Conservation (phyloP, 768 basidiomycete species). For the Termitomyces sp. region DNA sequence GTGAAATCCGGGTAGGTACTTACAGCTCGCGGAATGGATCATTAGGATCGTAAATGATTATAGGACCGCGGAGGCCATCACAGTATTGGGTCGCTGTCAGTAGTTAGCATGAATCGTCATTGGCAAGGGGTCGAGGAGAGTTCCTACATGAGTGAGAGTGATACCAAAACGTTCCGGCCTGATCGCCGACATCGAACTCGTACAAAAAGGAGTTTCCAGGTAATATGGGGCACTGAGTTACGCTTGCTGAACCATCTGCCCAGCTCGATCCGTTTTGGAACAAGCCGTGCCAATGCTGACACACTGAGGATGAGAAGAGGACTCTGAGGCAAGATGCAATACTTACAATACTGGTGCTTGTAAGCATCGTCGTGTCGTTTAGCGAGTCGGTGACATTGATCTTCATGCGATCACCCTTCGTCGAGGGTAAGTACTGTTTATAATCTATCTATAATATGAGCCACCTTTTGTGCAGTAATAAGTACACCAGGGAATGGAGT, state of each 20-base stretch:
- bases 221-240: background rate
- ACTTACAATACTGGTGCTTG: background rate
- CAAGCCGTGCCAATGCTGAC: background rate
- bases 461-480: background rate
- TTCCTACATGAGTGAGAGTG: background rate
- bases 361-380: background rate
- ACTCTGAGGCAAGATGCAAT: background rate
- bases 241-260: background rate
- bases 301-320: background rate
- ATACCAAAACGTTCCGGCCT: constrained; percentile 1
- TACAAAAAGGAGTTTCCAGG: background rate
- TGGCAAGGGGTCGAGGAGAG: too few species aligned
- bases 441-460: too few species aligned
- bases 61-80: background rate
- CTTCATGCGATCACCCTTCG: background rate
- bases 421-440: background rate
- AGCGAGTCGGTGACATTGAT: background rate
- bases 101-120: background rate
- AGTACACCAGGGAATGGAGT: background rate
- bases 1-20: background rate
- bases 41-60: background rate
- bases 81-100: background rate
- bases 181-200: background rate
- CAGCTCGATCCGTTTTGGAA: background rate
- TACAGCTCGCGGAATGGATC: background rate